Base-by-base conservation (phyloP, 805 yeast genomes). In the Yamadazyma olivae region DNA sequence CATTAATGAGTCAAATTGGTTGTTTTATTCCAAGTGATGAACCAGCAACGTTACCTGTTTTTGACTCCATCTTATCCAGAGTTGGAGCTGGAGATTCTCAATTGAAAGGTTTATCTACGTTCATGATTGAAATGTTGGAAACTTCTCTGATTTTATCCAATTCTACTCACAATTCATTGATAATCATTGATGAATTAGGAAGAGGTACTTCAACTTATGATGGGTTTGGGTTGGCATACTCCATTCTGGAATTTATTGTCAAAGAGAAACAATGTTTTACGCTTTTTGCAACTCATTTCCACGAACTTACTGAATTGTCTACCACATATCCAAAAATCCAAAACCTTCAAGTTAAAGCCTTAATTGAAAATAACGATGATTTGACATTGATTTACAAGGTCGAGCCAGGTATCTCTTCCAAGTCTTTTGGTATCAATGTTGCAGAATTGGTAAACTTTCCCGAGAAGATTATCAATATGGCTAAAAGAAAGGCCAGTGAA, bases 31-130 rank as follows among this genome's bases (percentile, higher is more conserved):
- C 99, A 2, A 64, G 66, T 9, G 70, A 67, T 26, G 79, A 71
- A 22, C 41, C 41, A 3, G 90, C 96, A 0, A 90, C 87, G 50
- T 57, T 93, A 17, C 79, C 88, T 9, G 69, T 93, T 2, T 88
- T 91, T 43, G 99, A 93, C 61, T 88, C 96, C 2, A 83, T 93
- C 4, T 71, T 93, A 41, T 95, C 98, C 10, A 79, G 99, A 54
- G 96, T 93, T n/a, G 99, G 99, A 8, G 98, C 99, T 2, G 95
- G 97, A 9, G 99, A 93, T 57, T 91, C 97, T 0, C 99, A 93
- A 61, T 70, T 93, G 53, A 90, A 91, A 59, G 99, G 99, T 17
- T 87, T 93, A 19, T 90, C 98, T 0, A 93, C 99, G 0, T 93
- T 93, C 51, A 57, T 57, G 64, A 86, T 95, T 18, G 99, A 93